Percentiles rank a stretch among this genome's conserved stretches.
Conservation (phyloP, 1,284 basidiomycete genomes). For the Salmacisia buchloeana region DNA sequence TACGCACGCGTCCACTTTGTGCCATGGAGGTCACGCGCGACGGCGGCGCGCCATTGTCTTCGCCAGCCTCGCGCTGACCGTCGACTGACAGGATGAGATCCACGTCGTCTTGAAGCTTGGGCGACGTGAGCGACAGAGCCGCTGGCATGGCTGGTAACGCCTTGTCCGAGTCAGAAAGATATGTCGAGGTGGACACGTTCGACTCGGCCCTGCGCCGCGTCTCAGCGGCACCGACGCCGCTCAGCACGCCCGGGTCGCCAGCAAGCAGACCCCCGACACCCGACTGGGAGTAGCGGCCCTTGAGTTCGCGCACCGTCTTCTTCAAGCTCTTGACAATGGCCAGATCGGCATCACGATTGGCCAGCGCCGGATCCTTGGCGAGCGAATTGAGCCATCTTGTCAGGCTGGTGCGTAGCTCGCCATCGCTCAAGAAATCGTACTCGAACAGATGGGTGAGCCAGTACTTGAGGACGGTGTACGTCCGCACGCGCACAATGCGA, state of each 20-base stretch:
- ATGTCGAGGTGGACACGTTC: not conserved
- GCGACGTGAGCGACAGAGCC: not conserved
- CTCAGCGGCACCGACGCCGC: not conserved
- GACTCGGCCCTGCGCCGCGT: not conserved
- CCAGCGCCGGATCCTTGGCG: slow-evolving; percentile 22
- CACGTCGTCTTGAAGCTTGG: slow-evolving; percentile 7
- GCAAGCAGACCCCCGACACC: slow-evolving; percentile 31
- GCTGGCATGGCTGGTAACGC: too few species aligned
- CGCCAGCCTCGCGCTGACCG: too few species aligned
- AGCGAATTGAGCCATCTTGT: slow-evolving; percentile 35
- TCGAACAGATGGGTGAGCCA: slow-evolving; percentile 43
- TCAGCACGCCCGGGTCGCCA: slow-evolving; percentile 1
- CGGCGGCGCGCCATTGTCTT: not conserved
- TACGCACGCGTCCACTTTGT: not conserved
- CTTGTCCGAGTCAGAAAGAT: too few species aligned
- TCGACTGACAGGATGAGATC: not conserved
- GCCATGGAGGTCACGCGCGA: not conserved
- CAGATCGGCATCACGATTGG: slow-evolving; percentile 23
- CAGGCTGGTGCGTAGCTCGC: slow-evolving; percentile 27
- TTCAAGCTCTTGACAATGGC: slow-evolving; percentile 32
- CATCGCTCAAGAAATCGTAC: slow-evolving; percentile 36
- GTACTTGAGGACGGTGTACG: slow-evolving; percentile 40
- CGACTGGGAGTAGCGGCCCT: slow-evolving; percentile 29
- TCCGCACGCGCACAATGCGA: slow-evolving; percentile 39
- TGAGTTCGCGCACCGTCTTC: slow-evolving; percentile 34